These are phyloP conservation scores for Trifolium dubium DNA, from an alignment of 306 rosid genomes.

Conservation along the genomic window DNA sequence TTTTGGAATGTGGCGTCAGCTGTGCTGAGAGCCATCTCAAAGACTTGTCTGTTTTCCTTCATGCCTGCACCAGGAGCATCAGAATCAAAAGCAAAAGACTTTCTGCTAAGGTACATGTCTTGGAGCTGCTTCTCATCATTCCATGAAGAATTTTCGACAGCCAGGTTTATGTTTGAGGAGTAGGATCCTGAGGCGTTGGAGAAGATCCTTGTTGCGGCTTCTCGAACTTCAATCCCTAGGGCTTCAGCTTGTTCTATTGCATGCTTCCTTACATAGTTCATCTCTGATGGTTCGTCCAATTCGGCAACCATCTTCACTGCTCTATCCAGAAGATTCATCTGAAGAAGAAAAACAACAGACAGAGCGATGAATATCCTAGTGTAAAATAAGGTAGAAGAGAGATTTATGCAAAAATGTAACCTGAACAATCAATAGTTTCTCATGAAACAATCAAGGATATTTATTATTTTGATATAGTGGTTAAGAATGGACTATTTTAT, in stretches of 20 bases:
- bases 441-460: background rate
- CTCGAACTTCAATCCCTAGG: slow-evolving; percentile 85
- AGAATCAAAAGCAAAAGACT: slow-evolving; percentile 86
- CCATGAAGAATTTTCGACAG: slow-evolving; percentile 98
- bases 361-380: background rate
- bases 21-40: slow-evolving; percentile 98
- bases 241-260: slow-evolving; percentile 88
- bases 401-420: background rate
- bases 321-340: slow-evolving; percentile 97
- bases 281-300: slow-evolving; percentile 84
- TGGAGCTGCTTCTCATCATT: slow-evolving; percentile 99
- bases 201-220: slow-evolving; percentile 96
- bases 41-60: slow-evolving; percentile 88
- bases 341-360: slow-evolving; percentile 34
- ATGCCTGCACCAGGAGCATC: slow-evolving; percentile 97
- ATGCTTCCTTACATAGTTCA: slow-evolving; percentile 85
- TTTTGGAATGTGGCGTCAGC: slow-evolving; percentile 99
- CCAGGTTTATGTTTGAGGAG: slow-evolving; percentile 94
- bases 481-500: background rate
- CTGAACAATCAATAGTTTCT: slow-evolving; percentile 15
- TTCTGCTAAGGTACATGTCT: slow-evolving; percentile 96
- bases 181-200: slow-evolving; percentile 98
- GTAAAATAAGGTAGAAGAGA: background rate
- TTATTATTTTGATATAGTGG: background rate
- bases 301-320: slow-evolving; percentile 99